These are phyloP conservation scores for Aleurites moluccanus DNA, from an alignment of 441 rosid genomes.

Conservation along the genomic window DNA sequence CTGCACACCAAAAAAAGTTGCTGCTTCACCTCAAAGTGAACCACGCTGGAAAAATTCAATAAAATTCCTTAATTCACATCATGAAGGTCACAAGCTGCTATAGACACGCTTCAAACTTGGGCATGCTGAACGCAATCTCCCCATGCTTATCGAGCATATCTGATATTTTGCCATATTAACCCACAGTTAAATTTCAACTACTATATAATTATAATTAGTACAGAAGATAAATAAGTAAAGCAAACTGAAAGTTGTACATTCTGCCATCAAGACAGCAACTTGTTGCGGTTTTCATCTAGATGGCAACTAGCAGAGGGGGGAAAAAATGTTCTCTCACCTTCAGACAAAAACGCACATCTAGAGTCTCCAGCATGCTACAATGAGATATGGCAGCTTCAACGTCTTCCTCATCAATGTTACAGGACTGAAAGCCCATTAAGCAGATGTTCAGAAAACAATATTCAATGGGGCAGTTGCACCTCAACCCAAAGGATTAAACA, in stretches of 20 bases:
- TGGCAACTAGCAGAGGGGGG: not conserved
- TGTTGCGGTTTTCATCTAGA: not conserved
- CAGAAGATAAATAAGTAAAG: not conserved
- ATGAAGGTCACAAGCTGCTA: constrained; percentile 48
- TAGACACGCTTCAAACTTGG: constrained; percentile 89
- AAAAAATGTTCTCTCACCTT: constrained; percentile 49
- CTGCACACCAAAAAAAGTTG: constrained; percentile 21
- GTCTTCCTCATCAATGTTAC: constrained; percentile 73
- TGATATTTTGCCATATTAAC: constrained; percentile 21
- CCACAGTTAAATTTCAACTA: not conserved
- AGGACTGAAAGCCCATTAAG: constrained; percentile 47
- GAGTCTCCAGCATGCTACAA: constrained; percentile 81
- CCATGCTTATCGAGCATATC: constrained; percentile 78
- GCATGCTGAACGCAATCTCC: constrained; percentile 58
- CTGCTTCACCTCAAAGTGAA: constrained; percentile 12
- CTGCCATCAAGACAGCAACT: not conserved
- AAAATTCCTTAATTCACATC: constrained; percentile 19
- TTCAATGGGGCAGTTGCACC: not conserved
- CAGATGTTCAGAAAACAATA: constrained; percentile 11
- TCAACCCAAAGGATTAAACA: not conserved
- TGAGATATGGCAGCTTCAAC: constrained; percentile 76
- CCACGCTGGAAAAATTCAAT: not conserved
- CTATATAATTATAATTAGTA: not conserved
- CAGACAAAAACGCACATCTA: constrained; percentile 91
- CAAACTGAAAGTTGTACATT: not conserved